Conservation (phyloP, 352 stramenopile species). For the Albugo laibachii region DNA sequence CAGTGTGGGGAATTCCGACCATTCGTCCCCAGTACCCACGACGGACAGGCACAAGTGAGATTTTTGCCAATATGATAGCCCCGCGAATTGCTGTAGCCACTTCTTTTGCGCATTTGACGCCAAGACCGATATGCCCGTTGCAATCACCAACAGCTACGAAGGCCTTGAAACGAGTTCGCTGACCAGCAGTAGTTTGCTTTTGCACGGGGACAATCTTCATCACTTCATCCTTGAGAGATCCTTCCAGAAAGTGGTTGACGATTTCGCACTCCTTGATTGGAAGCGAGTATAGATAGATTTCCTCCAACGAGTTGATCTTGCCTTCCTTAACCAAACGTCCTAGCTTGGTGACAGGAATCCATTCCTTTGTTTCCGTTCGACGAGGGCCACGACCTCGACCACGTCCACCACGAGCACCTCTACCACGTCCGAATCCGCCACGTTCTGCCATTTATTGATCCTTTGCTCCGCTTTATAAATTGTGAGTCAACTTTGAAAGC, state of each 20-base stretch:
- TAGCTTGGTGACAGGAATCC: slow-evolving; percentile 99
- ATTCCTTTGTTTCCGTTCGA: slow-evolving; percentile 88
- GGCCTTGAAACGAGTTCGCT: slow-evolving; percentile 99
- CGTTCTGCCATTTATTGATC: slow-evolving; percentile 39
- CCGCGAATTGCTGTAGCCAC: slow-evolving; percentile 98
- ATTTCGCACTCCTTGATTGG: slow-evolving; percentile 99
- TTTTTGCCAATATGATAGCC: slow-evolving; percentile 98
- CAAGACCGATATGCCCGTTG: slow-evolving; percentile 98
- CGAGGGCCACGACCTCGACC: slow-evolving; percentile 69
- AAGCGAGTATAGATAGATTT: slow-evolving; percentile 99
- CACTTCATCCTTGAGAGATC: slow-evolving; percentile 98
- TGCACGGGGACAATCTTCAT: slow-evolving; percentile 99
- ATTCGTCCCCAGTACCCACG: slow-evolving; percentile 98
- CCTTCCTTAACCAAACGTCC: slow-evolving; percentile 98
- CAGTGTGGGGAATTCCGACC: slow-evolving; percentile 89
- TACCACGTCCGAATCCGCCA: slow-evolving; percentile 85
- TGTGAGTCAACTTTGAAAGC: slow-evolving; percentile 16
- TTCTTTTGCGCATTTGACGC: slow-evolving; percentile 98
- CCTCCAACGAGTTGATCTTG: slow-evolving; percentile 98
- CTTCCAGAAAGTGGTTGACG: slow-evolving; percentile 97
- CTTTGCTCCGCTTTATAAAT: no score
- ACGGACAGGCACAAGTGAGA: slow-evolving; percentile 94
- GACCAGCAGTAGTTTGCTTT: slow-evolving; percentile 98
- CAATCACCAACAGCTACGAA: slow-evolving; percentile 98
- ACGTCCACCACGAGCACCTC: slow-evolving; percentile 71